These are phyloP conservation scores for Candida ulmi DNA, from an alignment of 805 yeast species.

Conservation along the genomic window DNA sequence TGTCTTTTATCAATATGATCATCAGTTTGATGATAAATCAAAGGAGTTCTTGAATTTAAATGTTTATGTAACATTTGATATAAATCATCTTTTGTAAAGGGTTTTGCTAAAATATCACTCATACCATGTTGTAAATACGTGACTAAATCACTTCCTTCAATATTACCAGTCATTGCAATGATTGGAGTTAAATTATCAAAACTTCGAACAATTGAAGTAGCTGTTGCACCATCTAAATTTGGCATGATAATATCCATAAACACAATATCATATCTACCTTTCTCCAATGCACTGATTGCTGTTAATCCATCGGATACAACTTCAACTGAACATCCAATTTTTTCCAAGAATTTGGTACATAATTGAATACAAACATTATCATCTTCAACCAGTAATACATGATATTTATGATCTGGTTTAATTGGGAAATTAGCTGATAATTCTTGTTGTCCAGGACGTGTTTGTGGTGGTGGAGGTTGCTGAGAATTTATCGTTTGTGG, in stretches of 20 bases:
- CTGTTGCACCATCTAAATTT: conserved; percentile 82
- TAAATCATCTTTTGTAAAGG: conserved; percentile 84
- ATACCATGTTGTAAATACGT: conserved; percentile 82
- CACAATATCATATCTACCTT: conserved; percentile 67
- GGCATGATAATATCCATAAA: conserved; percentile 91
- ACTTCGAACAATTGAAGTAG: conserved; percentile 81
- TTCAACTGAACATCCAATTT: conserved; percentile 89
- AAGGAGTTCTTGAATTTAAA: conserved; percentile 43
- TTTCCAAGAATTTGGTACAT: conserved; percentile 74
- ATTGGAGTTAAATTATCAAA: conserved; percentile 85
- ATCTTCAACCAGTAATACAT: conserved; percentile 74
- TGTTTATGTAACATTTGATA: conserved; percentile 75
- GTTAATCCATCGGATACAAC: conserved; percentile 89
- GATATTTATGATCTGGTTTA: conserved; percentile 42
- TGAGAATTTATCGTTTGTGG: background rate
- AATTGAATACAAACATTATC: conserved; percentile 78
- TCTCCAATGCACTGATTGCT: conserved; percentile 74
- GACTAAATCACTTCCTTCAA: conserved; percentile 74
- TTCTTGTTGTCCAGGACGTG: conserved; percentile 5
- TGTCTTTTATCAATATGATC: conserved; percentile 22
- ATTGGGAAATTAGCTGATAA: conserved; percentile 9
- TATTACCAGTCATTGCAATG: conserved; percentile 91
- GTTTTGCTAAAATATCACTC: conserved; percentile 90
- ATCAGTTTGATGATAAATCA: conserved; percentile 19
- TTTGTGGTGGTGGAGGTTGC: background rate